Base-by-base conservation (phyloP, 2,329 filamentous ascomycete species). In the Nectriaceae sp. region DNA sequence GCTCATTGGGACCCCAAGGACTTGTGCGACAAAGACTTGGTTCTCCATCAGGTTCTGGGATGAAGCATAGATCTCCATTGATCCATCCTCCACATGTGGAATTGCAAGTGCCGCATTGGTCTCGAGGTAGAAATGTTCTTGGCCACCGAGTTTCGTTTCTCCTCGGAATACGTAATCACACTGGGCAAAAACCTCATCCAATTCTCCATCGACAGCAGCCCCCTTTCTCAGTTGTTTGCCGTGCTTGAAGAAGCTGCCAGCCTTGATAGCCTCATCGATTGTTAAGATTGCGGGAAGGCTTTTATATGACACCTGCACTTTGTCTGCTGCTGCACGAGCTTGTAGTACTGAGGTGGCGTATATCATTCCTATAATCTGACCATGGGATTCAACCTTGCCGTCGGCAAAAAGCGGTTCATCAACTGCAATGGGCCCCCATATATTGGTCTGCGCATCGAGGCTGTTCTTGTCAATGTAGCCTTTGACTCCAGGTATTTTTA, bases 81-180 rank as follows among this genome's bases (percentile, higher is more conserved):
- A 89, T 0, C 90, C 90, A 66, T 94, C 88, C 66, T 96, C 90
- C 0, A 82, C 84, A 65, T 94, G 93, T 0, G 90, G 90, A 44
- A 96, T 83, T 1, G 80, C 88, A 5, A 94, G 71, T 49, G 84
- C 86, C 4, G 89, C 90, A 53, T 95, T 84, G 0, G 90, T 96
- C 70, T 96, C 91, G 4, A 96, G 78, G 60, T 96, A 96, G 65
- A 96, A 96, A 65, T 96, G 90, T 66, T 96, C 91, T 63, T 96
- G 91, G 0, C 91, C 91, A 45, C 90, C 91, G 80, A 96, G 94
- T 42, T 89, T 80, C 2, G 87, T 79, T 1, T 86, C 80, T 20
- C 91, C 91, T 16, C 80, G 83, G 61, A 96, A 90, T 10, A 93
- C 79, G 64, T 92, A 82, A 62, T 95, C 90, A 50, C 72, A 85